Percentiles rank a stretch among this genome's conserved stretches.
Evolutionary conservation across 176 grass and related monocot genomes (phyloP).

Genomic region (Neostapfia colusana): DNA sequence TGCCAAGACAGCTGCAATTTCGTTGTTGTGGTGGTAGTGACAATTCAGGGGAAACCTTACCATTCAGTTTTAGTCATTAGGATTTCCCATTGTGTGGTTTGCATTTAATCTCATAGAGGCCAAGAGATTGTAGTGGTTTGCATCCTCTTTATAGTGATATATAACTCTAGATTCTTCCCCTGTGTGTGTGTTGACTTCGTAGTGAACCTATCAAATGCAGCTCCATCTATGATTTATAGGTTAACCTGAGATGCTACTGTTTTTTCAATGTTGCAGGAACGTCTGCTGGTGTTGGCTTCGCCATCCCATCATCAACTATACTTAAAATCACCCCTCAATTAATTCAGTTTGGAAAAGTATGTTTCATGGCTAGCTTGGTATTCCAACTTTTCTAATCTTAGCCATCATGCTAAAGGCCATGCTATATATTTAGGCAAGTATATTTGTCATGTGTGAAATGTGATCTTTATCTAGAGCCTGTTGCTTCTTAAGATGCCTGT

Average conservation of each 20-base stretch:
- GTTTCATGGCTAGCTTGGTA: constrained; percentile 24
- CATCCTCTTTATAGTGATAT: neutral
- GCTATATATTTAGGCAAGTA: neutral
- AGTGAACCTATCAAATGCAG: constrained; percentile 16
- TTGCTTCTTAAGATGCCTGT: neutral
- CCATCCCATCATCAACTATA: constrained; percentile 90
- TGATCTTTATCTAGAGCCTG: neutral
- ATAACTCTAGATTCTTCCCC: neutral
- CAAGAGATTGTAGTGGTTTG: neutral
- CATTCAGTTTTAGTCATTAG: neutral
- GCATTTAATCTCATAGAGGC: constrained; percentile 19
- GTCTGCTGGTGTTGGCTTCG: constrained; percentile 92
- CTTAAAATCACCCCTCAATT: constrained; percentile 89
- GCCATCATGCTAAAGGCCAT: neutral
- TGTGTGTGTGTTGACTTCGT: constrained; percentile 10
- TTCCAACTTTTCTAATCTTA: neutral
- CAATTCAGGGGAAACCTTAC: too few species aligned
- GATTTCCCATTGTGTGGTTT: neutral
- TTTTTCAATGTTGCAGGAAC: constrained; percentile 63
- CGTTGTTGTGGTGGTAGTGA: too few species aligned
- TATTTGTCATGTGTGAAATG: constrained; percentile 16
- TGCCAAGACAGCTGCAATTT: neutral
- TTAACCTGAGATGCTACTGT: constrained; percentile 24
- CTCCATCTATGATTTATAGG: constrained; percentile 12
- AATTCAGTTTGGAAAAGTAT: constrained; percentile 92